Percentiles rank a stretch among this genome's conserved stretches.
phyloP scores from a whole-genome alignment of 2,329 filamentous ascomycete species.

The Aspergillus phoenicis region DNA sequence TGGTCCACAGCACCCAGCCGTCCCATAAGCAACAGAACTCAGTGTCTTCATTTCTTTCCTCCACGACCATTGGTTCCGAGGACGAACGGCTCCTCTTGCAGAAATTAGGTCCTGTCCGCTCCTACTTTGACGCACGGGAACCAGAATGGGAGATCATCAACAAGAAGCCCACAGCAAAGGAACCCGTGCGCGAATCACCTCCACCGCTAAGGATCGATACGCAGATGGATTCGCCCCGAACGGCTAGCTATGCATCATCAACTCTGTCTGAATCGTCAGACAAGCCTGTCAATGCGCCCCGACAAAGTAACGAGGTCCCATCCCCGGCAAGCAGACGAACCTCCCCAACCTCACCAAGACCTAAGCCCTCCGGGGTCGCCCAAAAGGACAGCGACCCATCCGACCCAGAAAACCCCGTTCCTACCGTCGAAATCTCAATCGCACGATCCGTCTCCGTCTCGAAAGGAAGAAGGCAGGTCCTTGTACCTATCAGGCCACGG shows the following conservation, averaged over 20 bases:
- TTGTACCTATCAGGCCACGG: slow-evolving; percentile 38
- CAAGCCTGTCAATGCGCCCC: slow-evolving; percentile 18
- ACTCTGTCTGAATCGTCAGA: slow-evolving; percentile 20
- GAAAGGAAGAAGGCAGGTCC: slow-evolving; percentile 36
- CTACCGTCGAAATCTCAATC: slow-evolving; percentile 39
- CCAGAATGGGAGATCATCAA: slow-evolving; percentile 30
- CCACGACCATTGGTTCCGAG: slow-evolving; percentile 16
- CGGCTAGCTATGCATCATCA: slow-evolving; percentile 12
- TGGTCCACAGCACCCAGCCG: slow-evolving; percentile 6
- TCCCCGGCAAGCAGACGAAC: slow-evolving; percentile 16
- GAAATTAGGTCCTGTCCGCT: slow-evolving; percentile 19
- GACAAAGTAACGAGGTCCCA: slow-evolving; percentile 16
- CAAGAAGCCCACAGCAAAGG: slow-evolving; percentile 13
- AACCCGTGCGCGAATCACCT: background rate
- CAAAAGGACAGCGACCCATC: slow-evolving; percentile 13
- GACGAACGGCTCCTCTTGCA: slow-evolving; percentile 22
- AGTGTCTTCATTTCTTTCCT: slow-evolving; percentile 22
- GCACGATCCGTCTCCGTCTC: slow-evolving; percentile 45
- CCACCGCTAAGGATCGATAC: slow-evolving; percentile 20
- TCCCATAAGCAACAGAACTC: slow-evolving; percentile 22
- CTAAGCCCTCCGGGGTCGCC: slow-evolving; percentile 22
- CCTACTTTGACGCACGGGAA: slow-evolving; percentile 22
- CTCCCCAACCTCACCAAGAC: slow-evolving; percentile 12
- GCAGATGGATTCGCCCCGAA: slow-evolving; percentile 15
- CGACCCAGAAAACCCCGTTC: slow-evolving; percentile 15